phyloP scores from a whole-genome alignment of 2,329 filamentous ascomycete species.

The Chalara sp. region DNA sequence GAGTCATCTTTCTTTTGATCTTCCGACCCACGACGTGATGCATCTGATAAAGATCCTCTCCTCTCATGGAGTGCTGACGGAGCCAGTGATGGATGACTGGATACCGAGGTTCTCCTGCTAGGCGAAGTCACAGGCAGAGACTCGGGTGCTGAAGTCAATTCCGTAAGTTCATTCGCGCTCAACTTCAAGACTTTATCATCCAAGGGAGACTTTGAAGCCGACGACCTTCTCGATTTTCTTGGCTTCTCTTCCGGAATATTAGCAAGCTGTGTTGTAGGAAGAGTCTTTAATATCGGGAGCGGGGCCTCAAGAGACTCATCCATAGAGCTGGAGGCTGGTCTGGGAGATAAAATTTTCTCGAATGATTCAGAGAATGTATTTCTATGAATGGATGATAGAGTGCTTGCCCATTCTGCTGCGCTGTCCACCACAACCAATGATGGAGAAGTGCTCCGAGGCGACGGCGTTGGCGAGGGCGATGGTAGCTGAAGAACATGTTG shows the following conservation, averaged over 20 bases:
- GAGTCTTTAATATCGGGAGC: constrained; percentile 15
- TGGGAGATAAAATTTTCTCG: constrained; percentile 7
- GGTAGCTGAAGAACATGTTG: constrained; percentile 17
- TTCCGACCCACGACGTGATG: constrained; percentile 9
- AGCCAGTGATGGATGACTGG: constrained; percentile 27
- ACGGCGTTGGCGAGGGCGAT: constrained; percentile 21
- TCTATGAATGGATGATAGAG: neutral
- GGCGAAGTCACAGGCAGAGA: constrained; percentile 49
- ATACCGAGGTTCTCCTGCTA: constrained; percentile 15
- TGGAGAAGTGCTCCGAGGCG: constrained; percentile 18
- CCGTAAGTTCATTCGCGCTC: constrained; percentile 52
- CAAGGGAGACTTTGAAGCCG: constrained; percentile 24
- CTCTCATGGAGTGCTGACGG: constrained; percentile 17
- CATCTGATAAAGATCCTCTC: constrained; percentile 13
- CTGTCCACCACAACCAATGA: constrained; percentile 11
- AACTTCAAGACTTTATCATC: constrained; percentile 41
- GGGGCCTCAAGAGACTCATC: constrained; percentile 13
- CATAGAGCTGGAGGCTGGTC: neutral
- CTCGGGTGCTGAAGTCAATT: constrained; percentile 48
- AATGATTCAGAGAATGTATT: constrained; percentile 11
- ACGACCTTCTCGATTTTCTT: constrained; percentile 16
- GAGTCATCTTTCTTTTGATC: constrained; percentile 3
- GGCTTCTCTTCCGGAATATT: constrained; percentile 23
- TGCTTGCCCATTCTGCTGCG: neutral
- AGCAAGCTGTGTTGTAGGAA: constrained; percentile 19